These are phyloP conservation scores for Macrophomina phaseolina DNA, from an alignment of 2,329 filamentous ascomycete species.

Conservation along the genomic window DNA sequence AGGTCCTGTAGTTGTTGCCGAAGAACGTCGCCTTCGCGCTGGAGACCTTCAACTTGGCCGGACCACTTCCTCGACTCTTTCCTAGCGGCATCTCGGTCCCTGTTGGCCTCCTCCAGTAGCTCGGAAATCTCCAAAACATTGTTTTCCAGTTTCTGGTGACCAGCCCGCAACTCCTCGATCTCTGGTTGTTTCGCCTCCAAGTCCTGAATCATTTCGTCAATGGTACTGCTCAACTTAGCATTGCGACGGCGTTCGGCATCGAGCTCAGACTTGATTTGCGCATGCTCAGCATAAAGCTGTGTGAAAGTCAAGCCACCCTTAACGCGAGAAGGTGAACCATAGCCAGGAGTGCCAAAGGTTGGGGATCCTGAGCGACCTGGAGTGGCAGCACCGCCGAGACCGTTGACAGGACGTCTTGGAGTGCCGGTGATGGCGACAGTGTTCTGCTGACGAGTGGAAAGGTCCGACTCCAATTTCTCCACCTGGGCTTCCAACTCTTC, in stretches of 20 bases:
- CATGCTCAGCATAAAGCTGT: slow-evolving; percentile 68
- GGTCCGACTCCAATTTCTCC: slow-evolving; percentile 64
- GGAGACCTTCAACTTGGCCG: slow-evolving; percentile 67
- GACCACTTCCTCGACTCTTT: slow-evolving; percentile 81
- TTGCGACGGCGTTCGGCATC: slow-evolving; percentile 75
- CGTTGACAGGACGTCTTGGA: slow-evolving; percentile 59
- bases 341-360: slow-evolving; percentile 58
- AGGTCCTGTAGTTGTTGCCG: slow-evolving; percentile 88
- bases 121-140: slow-evolving; percentile 80
- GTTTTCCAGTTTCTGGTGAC: slow-evolving; percentile 78
- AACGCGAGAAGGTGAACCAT: slow-evolving; percentile 51
- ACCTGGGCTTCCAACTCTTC: slow-evolving; percentile 69
- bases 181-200: slow-evolving; percentile 87
- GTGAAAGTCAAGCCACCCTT: slow-evolving; percentile 64
- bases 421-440: slow-evolving; percentile 53
- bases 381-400: slow-evolving; percentile 50
- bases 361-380: slow-evolving; percentile 59
- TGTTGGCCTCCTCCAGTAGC: slow-evolving; percentile 79
- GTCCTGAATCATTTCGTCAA: slow-evolving; percentile 85
- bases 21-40: slow-evolving; percentile 75
- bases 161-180: slow-evolving; percentile 80
- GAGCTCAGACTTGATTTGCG: slow-evolving; percentile 71
- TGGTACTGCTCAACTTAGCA: slow-evolving; percentile 73
- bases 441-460: slow-evolving; percentile 49
- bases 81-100: slow-evolving; percentile 78